Base-by-base conservation (phyloP, 345 rosid species). In the Erysimum cheiranthoides region DNA sequence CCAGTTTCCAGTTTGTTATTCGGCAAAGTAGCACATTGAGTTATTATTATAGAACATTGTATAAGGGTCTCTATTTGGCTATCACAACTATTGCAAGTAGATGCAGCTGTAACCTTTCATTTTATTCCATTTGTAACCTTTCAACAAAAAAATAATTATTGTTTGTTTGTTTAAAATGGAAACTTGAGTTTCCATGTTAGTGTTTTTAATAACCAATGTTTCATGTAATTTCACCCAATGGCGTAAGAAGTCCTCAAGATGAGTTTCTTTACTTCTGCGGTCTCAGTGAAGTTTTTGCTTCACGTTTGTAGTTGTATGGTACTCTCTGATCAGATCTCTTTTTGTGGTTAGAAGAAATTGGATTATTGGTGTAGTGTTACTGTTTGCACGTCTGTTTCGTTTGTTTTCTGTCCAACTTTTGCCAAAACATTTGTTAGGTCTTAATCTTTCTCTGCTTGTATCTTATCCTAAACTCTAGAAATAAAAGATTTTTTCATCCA, bases 171-270 rank as follows among this genome's bases (percentile, higher is more conserved):
- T n/a, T n/a, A n/a, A n/a, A n/a, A n/a, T n/a, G n/a, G n/a, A n/a
- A n/a, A n/a, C 25, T 21, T 21, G 1, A 21, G 25, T 21, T 21
- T 21, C 1, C 25, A 21, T 21, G 25, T 21, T 21, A 21, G 25
- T 21, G 1, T 21, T 21, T 1, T 21, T 21, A 21, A 21, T 21
- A 21, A 21, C 25, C 25, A 21, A 21, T 21, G 25, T 21, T 21
- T 21, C 25, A 1, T 21, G 1, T 31, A 31, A 31, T 21, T 21
- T 21, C 25, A 21, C 97, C 6, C 87, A 85, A 63, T 94, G 96
- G 98, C 86, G 91, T 79, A 89, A 85, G 84, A 94, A 94, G 64
- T 71, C 80, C 5, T 16, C 79, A 5, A 82, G 88, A 81, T 91
- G 77, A 84, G 71, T 50, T 68, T 40, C 16, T 45, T 50, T 50